Evolutionary conservation across 306 rosid genomes (phyloP).

Genomic region (Cucumis hystrix): DNA sequence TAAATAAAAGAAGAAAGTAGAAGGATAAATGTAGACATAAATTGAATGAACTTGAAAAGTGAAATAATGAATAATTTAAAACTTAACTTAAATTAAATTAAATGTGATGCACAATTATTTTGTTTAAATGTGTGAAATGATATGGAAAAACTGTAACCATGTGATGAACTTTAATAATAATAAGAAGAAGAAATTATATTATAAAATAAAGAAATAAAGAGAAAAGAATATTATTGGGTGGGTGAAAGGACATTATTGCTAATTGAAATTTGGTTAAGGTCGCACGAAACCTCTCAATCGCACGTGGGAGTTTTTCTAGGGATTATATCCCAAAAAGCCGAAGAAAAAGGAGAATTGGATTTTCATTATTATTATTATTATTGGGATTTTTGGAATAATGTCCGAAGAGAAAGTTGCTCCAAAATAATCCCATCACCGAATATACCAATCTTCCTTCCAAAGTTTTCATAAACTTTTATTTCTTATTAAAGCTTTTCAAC

Average conservation of each 20-base stretch:
- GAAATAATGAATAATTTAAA: too few relatives aligned
- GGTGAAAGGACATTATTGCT: background rate
- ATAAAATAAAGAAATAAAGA: background rate
- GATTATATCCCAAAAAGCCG: background rate
- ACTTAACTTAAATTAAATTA: background rate
- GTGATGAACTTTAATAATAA: background rate
- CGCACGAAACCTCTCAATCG: background rate
- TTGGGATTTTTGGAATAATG: background rate
- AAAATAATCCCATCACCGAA: background rate
- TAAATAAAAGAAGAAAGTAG: too few relatives aligned
- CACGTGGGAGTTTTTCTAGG: slow-evolving; percentile 4
- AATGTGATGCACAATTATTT: background rate
- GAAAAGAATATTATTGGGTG: background rate
- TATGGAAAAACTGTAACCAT: background rate
- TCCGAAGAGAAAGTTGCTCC: background rate
- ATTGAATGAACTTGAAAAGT: too few relatives aligned
- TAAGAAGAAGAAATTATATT: too few relatives aligned
- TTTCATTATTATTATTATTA: background rate
- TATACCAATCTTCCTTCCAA: background rate
- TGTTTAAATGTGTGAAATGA: background rate
- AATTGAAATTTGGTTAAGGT: background rate
- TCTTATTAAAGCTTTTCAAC: background rate
- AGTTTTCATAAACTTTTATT: background rate
- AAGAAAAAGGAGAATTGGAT: background rate
- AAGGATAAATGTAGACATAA: too few relatives aligned